phyloP scores from a whole-genome alignment of 257 asterid genomes.

The Verbena officinalis region DNA sequence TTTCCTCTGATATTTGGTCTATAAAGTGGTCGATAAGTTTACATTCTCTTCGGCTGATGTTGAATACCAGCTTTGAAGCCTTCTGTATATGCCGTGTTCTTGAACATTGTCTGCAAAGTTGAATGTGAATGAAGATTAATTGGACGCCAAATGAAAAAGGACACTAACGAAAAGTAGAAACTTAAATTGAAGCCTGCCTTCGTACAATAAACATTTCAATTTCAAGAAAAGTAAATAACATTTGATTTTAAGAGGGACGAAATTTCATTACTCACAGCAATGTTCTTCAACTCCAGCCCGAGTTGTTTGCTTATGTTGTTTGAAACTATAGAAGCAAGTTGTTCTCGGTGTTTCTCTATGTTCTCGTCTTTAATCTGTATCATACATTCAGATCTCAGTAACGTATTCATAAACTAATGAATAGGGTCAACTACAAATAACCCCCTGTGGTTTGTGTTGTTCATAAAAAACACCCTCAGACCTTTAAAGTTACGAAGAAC shows the following conservation, averaged over 20 bases:
- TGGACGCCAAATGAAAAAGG: not conserved
- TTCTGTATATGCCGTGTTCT: constrained; percentile 85
- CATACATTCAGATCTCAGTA: constrained; percentile 12
- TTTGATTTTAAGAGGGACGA: not conserved
- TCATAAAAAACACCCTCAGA: too few relatives aligned
- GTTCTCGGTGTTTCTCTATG: constrained; percentile 46
- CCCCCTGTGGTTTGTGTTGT: too few relatives aligned
- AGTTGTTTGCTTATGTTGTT: constrained; percentile 53
- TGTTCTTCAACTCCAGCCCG: constrained; percentile 55
- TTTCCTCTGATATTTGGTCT: constrained; percentile 9
- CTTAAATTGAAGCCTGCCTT: too few relatives aligned
- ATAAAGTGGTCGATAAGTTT: constrained; percentile 21
- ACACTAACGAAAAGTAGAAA: too few relatives aligned
- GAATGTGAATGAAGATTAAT: constrained; percentile 2
- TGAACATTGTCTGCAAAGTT: constrained; percentile 64
- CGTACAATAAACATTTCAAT: too few relatives aligned
- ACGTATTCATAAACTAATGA: too few relatives aligned
- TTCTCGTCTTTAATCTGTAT: constrained; percentile 51
- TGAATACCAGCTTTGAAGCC: constrained; percentile 69
- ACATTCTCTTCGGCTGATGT: constrained; percentile 46
- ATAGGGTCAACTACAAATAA: too few relatives aligned
- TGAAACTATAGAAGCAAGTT: constrained; percentile 46
- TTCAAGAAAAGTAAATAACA: too few relatives aligned
- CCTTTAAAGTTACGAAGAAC: too few relatives aligned
- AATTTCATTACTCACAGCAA: constrained; percentile 51